These are phyloP conservation scores for Gastrodia elata DNA, from an alignment of 106 monocot species.

Conservation along the genomic window DNA sequence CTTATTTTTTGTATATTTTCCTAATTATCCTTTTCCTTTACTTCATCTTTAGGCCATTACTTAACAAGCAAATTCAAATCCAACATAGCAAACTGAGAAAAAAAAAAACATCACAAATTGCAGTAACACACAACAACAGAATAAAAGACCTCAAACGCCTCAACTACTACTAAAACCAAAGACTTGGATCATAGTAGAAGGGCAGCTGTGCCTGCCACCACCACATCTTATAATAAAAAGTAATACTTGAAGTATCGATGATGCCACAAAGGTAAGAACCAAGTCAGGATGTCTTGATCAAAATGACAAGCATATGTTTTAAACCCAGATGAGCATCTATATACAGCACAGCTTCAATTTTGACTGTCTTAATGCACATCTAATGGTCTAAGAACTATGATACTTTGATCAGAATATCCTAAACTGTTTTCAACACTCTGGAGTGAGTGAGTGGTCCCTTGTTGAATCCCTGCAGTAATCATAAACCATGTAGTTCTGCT, in stretches of 20 bases:
- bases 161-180: slow-evolving; percentile 17
- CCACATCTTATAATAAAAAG: not conserved
- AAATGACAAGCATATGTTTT: too few relatives aligned
- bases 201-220: slow-evolving; percentile 19
- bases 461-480: slow-evolving; percentile 60
- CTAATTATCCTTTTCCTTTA: not conserved
- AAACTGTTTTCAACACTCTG: slow-evolving; percentile 52
- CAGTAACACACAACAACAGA: not conserved
- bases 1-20: not conserved
- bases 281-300: too few relatives aligned
- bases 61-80: not conserved
- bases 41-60: not conserved
- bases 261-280: too few relatives aligned
- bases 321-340: not conserved
- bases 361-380: too few relatives aligned
- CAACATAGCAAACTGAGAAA: not conserved
- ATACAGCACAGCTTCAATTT: too few relatives aligned
- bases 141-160: slow-evolving; percentile 24
- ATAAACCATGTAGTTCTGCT: slow-evolving; percentile 58
- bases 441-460: slow-evolving; percentile 64
- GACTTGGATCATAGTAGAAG: slow-evolving; percentile 13
- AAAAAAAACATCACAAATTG: not conserved
- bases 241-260: too few relatives aligned
- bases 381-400: too few relatives aligned
- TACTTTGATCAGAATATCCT: too few relatives aligned